Evolutionary conservation across 192 early-diverging fungal species (phyloP), one percentile per base, ranked within the genome.

Genomic region (Backusella westeae): DNA sequence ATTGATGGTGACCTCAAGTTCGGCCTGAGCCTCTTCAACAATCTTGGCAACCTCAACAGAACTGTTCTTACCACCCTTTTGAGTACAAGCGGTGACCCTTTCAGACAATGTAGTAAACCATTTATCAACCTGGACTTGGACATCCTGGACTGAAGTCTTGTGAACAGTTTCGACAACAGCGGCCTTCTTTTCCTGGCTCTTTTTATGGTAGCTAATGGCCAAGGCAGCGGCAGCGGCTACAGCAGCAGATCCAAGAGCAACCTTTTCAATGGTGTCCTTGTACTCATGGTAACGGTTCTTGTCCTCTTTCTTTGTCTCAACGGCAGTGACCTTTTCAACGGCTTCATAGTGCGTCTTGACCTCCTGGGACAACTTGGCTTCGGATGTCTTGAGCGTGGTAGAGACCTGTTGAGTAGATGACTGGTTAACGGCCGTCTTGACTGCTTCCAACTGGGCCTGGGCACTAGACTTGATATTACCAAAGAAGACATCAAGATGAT

Each of bases 31-130:
- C 15, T 79, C 73, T n/a, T 73, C 35, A 19, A 75, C 66, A 49
- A 79, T 69, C 70, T 44, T 46, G 12, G 5, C 15, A n/a, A 79
- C 63, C 36, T 79, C 78, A 6, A 5, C 23, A 26, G 42, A 35
- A 2, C 63, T 69, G 34, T 79, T 75, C 0, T 71, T 49, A 21
- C 78, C 78, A 63, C 73, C 78, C 49, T 79, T 73, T 26, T 74
- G 21, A 1, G 73, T 68, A 46, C 78, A 73, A 19, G 36, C 78
- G 10, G 35, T 70, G 0, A 75, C 39, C 29, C 49, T 75, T 23
- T 75, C 63, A 17, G 74, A 36, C 12, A 75, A 36, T 17, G 14
- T 15, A 19, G 41, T 32, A 49, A 46, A 71, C 78, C 78, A 79
- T 17, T 21, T n/a, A 35, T 75, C 41, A 67, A 75, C 65, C 42